Evolutionary conservation across 495 filamentous ascomycete genomes (phyloP), one percentile per base, ranked within the genome.

Genomic region (Penicillium odoratum): DNA sequence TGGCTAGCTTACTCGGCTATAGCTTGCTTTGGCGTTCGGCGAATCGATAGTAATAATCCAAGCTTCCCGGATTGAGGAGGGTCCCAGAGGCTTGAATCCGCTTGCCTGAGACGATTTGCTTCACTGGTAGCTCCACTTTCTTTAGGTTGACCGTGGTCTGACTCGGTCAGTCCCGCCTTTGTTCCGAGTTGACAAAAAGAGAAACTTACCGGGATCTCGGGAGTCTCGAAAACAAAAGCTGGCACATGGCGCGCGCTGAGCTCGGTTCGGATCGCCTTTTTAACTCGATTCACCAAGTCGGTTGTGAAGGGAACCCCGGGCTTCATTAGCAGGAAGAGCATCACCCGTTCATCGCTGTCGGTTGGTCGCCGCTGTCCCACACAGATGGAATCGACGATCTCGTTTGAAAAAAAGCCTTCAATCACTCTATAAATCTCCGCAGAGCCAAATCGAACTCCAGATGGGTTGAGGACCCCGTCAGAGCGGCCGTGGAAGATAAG

Each of bases 71-170:
- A 65, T 94, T 94, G 26, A 89, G 78, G 60, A 94, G 70, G 15
- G 90, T 93, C 10, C 88, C 88, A 52, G 85, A 88, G 0, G 89
- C 83, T 74, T 88, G 89, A 69, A 94, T 83, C 55, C 74, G 80
- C 58, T 85, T 83, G 0, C 90, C 90, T 0, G 83, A 90, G 2
- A 94, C 85, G 54, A 93, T 92, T 71, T 91, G 88, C 76, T 92
- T 94, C 26, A 94, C 87, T 3, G 90, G 89, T 9, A 94, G 66
- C 65, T 94, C 90, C 21, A 94, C 90, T 69, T 94, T 94, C 68
- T 93, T 94, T 18, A 88, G 67, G 69, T 93, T 94, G 53, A 94
- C 85, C 6, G 90, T 93, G 1, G 85, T 88, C 87, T 90, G 61
- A 40, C 57, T 46, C 21, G 7, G 21, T 49, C 10, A 31, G 26